Evolutionary conservation across 352 stramenopile genomes (phyloP), one percentile per base, ranked within the genome.

Genomic region (Globisporangium recalcitrans): DNA sequence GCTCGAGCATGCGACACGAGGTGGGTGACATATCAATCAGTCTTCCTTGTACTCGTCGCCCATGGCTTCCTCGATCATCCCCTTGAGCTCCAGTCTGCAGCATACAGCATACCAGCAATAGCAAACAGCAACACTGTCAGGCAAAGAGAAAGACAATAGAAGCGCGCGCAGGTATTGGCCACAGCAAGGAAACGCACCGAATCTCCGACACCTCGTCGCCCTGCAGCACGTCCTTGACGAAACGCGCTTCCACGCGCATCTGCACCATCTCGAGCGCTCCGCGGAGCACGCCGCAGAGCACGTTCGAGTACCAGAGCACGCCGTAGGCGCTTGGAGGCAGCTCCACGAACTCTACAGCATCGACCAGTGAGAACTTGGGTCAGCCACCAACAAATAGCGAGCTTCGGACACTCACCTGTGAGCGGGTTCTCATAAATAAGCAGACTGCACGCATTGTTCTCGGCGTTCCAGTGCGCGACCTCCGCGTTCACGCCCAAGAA

Each of bases 391-490:
- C 31, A 34, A 34, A 9, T 13, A 34, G 9, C 11, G 31, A 9
- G 11, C 31, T 34, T 34, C 8, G 31, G 31, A 14, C 5, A 56
- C 68, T 26, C 57, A 88, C 81, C 82, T 31, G 82, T 91, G 24
- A 99, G 80, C 19, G 96, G 97, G 77, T 99, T 99, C 38, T 99
- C 96, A 64, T 97, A 93, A 57, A 99, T 90, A 57, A 98, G 72
- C 8, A 99, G 83, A 63, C 83, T 97, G 68, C 97, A 99, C 4
- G 80, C 75, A 5, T 64, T 94, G 44, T 80, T 80, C 40, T 98
- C 88, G 31, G 77, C 72, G 66, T 96, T 96, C 83, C 95, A 97
- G 67, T 93, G 85, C 27, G 75, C 62, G 4, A 98, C 84, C 36
- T 99, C 96, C 34, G 85, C 90, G 48, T 84, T 93, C 58, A 99